Base-by-base conservation (phyloP, 1,284 basidiomycete genomes). In the Ustilago loliicola region DNA sequence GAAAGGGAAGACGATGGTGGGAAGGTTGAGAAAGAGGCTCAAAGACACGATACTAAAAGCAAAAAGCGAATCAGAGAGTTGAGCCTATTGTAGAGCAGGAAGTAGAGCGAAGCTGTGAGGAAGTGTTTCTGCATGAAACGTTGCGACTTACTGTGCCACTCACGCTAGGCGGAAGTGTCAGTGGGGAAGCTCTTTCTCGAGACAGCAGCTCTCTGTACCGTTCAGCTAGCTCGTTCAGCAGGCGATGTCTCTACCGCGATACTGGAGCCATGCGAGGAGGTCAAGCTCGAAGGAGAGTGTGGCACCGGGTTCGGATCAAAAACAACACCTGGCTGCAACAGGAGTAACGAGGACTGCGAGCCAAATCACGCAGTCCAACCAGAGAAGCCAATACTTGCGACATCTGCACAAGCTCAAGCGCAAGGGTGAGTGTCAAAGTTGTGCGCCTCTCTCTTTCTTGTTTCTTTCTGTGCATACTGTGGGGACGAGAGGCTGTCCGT, bases 21-120 rank as follows among this genome's bases (percentile, higher is more conserved):
- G 15, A 47, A 45, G 21, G 42, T 15, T 8, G 27, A 29, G 27
- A 17, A 7, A 34, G 21, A 45, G 42, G 8, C 11, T 56, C 25
- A 27, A 48, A 48, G 21, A 1, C 23, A n/a, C n/a, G 17, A n/a
- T 54, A 61, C 60, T 60, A 51, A 60, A 60, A 19, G 45, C 11
- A 23, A 51, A 51, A 51, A 17, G 23, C 6, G 30, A 21, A n/a
- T 5, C 2, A 8, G 8, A 53, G 51, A 53, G 10, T 29, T 27
- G 25, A 21, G 19, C n/a, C 42, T 21, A 7, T 6, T 21, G 21
- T 45, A 23, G 3, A 23, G 2, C 7, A 7, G 7, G 21, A 8
- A n/a, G n/a, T 6, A 21, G 8, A 21, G 42, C 42, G n/a, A 21
- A 45, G 2, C 3, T 23, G 42, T 15, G 15, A 8, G 42, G 25